These are phyloP conservation scores for Trichopus zeylanicus DNA, from an alignment of 116 monocot genomes.

Conservation along the genomic window DNA sequence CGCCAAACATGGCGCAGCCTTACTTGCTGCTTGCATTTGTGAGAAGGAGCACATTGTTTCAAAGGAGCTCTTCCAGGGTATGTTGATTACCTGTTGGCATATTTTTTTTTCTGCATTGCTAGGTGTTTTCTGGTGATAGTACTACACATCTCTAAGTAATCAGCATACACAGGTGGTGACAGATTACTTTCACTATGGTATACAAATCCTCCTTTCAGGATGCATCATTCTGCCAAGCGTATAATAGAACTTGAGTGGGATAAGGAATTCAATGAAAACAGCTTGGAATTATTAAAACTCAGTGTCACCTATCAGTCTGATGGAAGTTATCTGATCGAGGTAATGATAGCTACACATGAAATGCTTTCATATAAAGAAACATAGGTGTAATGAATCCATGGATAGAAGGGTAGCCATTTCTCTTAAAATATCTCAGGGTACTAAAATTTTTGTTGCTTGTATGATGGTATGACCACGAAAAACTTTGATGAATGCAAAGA, in stretches of 20 bases:
- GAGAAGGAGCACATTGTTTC: conserved; percentile 40
- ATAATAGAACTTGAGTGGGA: conserved; percentile 88
- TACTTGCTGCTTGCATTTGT: conserved; percentile 83
- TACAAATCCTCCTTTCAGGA: conserved; percentile 79
- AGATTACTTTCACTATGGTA: conserved; percentile 65
- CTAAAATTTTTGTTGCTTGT: no score
- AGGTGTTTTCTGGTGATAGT: background rate
- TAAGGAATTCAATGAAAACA: conserved; percentile 39
- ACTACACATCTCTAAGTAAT: conserved; percentile 1
- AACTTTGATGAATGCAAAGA: no score
- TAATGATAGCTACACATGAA: conserved; percentile 7
- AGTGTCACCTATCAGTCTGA: conserved; percentile 38
- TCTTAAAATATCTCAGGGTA: no score
- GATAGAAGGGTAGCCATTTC: no score
- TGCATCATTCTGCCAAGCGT: conserved; percentile 76
- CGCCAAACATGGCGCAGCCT: conserved; percentile 47
- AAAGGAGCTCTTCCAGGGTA: conserved; percentile 35
- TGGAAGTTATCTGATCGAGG: conserved; percentile 73
- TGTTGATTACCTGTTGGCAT: background rate
- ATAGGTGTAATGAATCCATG: no score
- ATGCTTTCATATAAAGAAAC: no score
- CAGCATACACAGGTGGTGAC: conserved; percentile 35
- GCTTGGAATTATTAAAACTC: conserved; percentile 43
- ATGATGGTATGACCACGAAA: no score
- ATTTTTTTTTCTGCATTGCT: background rate